Percentiles rank a stretch among this genome's conserved stretches.
phyloP scores from a whole-genome alignment of 176 grass and related monocot genomes.

The Aegilops umbellulata region DNA sequence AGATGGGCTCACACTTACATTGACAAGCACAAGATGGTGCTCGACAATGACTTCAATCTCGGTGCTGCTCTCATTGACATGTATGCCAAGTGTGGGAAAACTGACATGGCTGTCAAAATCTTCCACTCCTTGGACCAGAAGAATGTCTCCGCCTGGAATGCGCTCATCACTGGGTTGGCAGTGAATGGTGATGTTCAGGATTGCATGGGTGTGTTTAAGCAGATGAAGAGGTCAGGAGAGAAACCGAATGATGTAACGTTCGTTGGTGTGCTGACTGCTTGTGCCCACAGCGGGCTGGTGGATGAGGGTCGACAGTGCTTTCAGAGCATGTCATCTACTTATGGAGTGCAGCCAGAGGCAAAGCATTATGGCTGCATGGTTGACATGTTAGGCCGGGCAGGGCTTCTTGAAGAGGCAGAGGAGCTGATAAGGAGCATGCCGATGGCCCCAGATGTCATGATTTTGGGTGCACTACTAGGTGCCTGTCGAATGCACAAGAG shows the following conservation, averaged over 20 bases:
- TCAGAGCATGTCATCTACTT: conserved; percentile 51
- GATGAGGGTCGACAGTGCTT: conserved; percentile 52
- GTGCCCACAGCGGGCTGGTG: conserved; percentile 56
- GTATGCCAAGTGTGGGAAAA: conserved; percentile 73
- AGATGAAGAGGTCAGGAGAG: conserved; percentile 47
- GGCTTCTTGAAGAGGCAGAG: conserved; percentile 72
- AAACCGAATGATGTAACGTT: conserved; percentile 55
- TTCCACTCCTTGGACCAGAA: conserved; percentile 54
- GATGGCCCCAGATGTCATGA: conserved; percentile 48
- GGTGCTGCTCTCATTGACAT: conserved; percentile 72
- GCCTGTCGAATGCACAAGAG: conserved; percentile 53
- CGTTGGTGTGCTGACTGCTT: conserved; percentile 59
- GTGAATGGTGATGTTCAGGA: conserved; percentile 39
- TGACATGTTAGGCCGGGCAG: conserved; percentile 64
- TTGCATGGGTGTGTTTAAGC: conserved; percentile 52
- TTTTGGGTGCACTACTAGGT: conserved; percentile 61
- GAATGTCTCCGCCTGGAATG: conserved; percentile 74
- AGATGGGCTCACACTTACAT: conserved; percentile 65
- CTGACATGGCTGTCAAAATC: conserved; percentile 34
- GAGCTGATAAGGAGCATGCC: conserved; percentile 54
- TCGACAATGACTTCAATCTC: conserved; percentile 64
- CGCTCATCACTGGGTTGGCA: conserved; percentile 64
- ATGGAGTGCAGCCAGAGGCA: conserved; percentile 37
- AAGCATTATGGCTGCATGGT: conserved; percentile 86
- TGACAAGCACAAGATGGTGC: conserved; percentile 55